Conservation (phyloP, 345 rosid genomes). For the Gossypium bickii region DNA sequence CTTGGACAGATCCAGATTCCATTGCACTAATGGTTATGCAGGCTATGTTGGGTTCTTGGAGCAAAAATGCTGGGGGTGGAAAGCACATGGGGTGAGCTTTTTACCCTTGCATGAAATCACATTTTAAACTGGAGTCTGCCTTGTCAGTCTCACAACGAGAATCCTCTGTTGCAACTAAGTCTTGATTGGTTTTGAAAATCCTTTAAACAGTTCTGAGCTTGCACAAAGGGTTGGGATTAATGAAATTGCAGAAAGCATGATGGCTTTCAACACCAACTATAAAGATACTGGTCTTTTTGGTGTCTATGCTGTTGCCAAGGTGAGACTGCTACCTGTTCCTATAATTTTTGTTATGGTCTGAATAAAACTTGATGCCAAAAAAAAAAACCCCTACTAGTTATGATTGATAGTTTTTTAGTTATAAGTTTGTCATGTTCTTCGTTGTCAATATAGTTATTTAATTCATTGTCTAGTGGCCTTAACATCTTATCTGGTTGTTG, state of each 20-base stretch:
- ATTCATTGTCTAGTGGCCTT: neutral
- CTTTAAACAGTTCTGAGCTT: slow-evolving; percentile 66
- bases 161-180: neutral
- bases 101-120: neutral
- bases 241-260: slow-evolving; percentile 94
- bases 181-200: slow-evolving; percentile 23
- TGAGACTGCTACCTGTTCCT: slow-evolving; percentile 24
- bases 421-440: neutral
- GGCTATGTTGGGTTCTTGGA: slow-evolving; percentile 96
- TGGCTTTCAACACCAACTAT: slow-evolving; percentile 99
- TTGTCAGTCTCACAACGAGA: neutral
- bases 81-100: slow-evolving; percentile 94
- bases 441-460: neutral
- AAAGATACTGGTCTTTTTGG: slow-evolving; percentile 98
- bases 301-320: slow-evolving; percentile 96
- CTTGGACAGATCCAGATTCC: slow-evolving; percentile 99
- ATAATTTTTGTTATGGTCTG: neutral
- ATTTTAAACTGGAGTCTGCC: neutral
- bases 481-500: neutral
- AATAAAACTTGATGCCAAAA: neutral
- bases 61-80: slow-evolving; percentile 80
- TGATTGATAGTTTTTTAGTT: neutral
- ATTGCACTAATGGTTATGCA: slow-evolving; percentile 95
- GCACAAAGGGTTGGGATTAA: slow-evolving; percentile 77
- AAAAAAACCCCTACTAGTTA: neutral